Conservation (phyloP, 2,329 filamentous ascomycete species). For the Neofusicoccum ribis region DNA sequence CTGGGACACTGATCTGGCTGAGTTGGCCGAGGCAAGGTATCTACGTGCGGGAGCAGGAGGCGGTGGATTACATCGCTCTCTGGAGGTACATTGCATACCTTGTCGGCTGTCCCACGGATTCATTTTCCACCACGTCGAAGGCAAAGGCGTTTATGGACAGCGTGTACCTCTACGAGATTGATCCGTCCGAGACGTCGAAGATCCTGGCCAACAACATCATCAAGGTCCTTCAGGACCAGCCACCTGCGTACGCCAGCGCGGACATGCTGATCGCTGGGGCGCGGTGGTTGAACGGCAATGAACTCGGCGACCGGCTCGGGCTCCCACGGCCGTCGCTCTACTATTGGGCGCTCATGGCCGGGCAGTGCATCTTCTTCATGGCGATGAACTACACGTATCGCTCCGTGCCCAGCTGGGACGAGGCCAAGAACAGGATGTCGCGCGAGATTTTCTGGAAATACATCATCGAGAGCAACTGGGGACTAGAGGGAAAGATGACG, state of each 20-base stretch:
- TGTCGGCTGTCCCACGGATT: constrained; percentile 65
- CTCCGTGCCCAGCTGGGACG: constrained; percentile 50
- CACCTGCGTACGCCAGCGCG: constrained; percentile 65
- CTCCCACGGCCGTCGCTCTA: constrained; percentile 59
- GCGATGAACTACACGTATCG: constrained; percentile 55
- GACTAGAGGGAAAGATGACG: constrained; percentile 61
- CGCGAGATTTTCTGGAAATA: constrained; percentile 59
- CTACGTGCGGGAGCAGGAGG: constrained; percentile 61
- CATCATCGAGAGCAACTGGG: constrained; percentile 64
- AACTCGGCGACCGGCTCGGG: constrained; percentile 60
- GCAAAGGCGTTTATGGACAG: constrained; percentile 68
- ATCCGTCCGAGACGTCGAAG: constrained; percentile 62
- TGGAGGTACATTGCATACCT: constrained; percentile 75
- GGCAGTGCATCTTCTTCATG: constrained; percentile 69
- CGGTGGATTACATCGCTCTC: constrained; percentile 68
- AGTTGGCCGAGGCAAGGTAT: constrained; percentile 73
- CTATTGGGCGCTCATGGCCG: constrained; percentile 61
- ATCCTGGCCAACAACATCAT: constrained; percentile 76
- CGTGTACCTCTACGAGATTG: constrained; percentile 64
- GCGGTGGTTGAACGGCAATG: constrained; percentile 68
- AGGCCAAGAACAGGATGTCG: constrained; percentile 53
- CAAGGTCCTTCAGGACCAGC: constrained; percentile 62
- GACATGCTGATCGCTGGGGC: constrained; percentile 68
- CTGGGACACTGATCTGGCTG: constrained; percentile 65
- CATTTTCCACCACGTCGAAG: constrained; percentile 56